Evolutionary conservation across 495 filamentous ascomycete genomes (phyloP).

Genomic region (Clavariopsis aquatica): DNA sequence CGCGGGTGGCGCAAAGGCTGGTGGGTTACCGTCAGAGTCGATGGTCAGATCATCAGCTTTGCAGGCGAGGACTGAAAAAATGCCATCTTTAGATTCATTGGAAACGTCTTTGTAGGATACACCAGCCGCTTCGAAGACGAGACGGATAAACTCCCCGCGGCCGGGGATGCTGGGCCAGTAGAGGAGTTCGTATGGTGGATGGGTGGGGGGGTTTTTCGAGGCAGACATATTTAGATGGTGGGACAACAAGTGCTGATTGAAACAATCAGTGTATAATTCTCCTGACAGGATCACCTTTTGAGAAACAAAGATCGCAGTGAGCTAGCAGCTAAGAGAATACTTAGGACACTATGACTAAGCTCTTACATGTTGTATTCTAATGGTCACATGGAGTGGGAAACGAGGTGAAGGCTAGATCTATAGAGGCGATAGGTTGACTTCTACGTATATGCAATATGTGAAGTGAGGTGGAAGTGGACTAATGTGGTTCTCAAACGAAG

Average conservation of each 20-base stretch:
- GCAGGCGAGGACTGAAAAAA: conserved; percentile 31
- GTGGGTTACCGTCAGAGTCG: conserved; percentile 54
- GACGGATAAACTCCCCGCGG: conserved; percentile 65
- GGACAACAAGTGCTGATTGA: too few relatives aligned
- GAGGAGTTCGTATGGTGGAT: conserved; percentile 54
- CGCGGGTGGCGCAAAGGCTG: conserved; percentile 61
- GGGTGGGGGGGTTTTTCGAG: conserved; percentile 30
- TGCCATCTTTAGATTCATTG: conserved; percentile 45
- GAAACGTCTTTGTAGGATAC: conserved; percentile 61
- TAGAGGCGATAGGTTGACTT: neutral
- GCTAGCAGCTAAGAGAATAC: too few relatives aligned
- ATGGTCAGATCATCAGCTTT: conserved; percentile 32
- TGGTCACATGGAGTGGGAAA: neutral
- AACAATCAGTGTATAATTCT: too few relatives aligned
- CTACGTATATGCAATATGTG: neutral
- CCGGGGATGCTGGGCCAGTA: conserved; percentile 68
- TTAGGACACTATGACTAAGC: too few relatives aligned
- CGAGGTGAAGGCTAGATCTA: neutral
- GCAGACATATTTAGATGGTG: conserved; percentile 6
- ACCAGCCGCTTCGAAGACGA: conserved; percentile 62
- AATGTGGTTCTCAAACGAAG: neutral
- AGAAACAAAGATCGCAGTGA: neutral
- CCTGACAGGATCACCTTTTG: neutral
- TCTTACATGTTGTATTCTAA: neutral
- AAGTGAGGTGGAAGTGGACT: neutral